Conservation (phyloP, 1,284 basidiomycete species). For the Puccinia hordei region DNA sequence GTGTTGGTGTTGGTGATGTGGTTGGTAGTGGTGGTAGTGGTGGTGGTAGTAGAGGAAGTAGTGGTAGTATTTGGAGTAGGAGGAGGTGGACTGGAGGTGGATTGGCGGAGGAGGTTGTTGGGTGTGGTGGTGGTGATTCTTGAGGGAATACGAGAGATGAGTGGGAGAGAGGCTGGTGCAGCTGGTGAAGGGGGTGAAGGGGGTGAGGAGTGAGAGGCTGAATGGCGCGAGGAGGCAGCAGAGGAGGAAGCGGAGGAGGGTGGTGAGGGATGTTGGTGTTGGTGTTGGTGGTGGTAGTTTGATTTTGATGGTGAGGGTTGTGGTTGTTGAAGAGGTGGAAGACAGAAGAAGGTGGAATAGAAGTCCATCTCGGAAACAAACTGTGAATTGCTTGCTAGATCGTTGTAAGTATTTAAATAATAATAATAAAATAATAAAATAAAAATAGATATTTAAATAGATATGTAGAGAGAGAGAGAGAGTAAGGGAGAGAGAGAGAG, state of each 20-base stretch:
- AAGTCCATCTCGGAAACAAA: constrained; percentile 47
- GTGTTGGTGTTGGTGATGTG: not conserved
- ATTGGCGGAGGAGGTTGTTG: not conserved
- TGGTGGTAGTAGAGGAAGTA: not conserved
- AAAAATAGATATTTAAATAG: too few species aligned
- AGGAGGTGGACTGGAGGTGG: not conserved
- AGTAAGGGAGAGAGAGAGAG: too few species aligned
- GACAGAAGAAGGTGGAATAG: constrained; percentile 40
- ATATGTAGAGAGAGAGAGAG: too few species aligned
- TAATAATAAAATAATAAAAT: too few species aligned
- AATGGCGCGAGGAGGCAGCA: not conserved
- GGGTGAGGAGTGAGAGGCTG: constrained; percentile 14
- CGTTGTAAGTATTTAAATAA: not conserved
- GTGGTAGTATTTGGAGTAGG: not conserved
- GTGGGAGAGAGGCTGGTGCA: constrained; percentile 16
- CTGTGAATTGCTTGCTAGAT: constrained; percentile 14
- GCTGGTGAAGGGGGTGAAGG: not conserved
- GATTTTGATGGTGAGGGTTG: not conserved
- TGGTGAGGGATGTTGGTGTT: not conserved
- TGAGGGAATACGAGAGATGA: constrained; percentile 43
- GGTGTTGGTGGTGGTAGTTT: not conserved
- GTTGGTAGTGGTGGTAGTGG: not conserved
- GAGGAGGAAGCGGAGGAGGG: not conserved
- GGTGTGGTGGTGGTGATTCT: constrained; percentile 14
- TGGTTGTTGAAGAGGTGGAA: constrained; percentile 16